phyloP scores from a whole-genome alignment of 1,139 yeast genomes.

The Blastobotrys proliferans region DNA sequence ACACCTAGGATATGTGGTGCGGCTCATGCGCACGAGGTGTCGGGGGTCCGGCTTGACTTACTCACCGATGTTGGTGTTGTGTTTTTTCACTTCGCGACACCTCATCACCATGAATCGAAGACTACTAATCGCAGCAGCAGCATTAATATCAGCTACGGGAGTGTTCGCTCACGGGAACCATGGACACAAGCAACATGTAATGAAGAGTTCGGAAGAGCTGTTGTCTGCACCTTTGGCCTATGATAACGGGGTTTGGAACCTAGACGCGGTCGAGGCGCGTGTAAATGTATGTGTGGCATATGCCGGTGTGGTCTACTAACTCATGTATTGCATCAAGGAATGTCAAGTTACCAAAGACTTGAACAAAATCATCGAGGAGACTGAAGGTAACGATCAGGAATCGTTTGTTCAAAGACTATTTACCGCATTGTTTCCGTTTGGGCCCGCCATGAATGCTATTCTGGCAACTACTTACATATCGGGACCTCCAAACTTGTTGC shows the following conservation, averaged over 20 bases:
- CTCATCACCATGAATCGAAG: too few relatives aligned
- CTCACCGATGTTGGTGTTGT: too few relatives aligned
- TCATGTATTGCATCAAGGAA: constrained; percentile 10
- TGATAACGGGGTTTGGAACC: constrained; percentile 41
- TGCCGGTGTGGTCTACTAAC: background rate
- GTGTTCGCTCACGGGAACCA: too few relatives aligned
- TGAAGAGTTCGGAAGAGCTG: too few relatives aligned
- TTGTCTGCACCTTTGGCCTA: constrained; percentile 26
- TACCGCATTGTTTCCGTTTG: constrained; percentile 45
- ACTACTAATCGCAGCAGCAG: too few relatives aligned
- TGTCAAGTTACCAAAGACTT: constrained; percentile 40
- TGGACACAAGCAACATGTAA: too few relatives aligned
- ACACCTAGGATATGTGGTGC: too few relatives aligned
- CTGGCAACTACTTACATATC: constrained; percentile 60
- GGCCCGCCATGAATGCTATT: constrained; percentile 54
- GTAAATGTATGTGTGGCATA: constrained; percentile 12
- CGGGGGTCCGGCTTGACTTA: too few relatives aligned
- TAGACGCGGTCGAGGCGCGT: constrained; percentile 30
- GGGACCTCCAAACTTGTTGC: constrained; percentile 55
- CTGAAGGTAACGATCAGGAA: constrained; percentile 24
- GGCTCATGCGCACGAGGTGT: too few relatives aligned
- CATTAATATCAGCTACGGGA: too few relatives aligned
- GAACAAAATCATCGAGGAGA: constrained; percentile 27
- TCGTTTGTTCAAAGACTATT: constrained; percentile 28
- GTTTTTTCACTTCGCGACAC: too few relatives aligned